Percentiles rank a stretch among this genome's conserved stretches.
phyloP scores from a whole-genome alignment of 2,329 filamentous ascomycete genomes.

The Coleophoma eucalyptorum region DNA sequence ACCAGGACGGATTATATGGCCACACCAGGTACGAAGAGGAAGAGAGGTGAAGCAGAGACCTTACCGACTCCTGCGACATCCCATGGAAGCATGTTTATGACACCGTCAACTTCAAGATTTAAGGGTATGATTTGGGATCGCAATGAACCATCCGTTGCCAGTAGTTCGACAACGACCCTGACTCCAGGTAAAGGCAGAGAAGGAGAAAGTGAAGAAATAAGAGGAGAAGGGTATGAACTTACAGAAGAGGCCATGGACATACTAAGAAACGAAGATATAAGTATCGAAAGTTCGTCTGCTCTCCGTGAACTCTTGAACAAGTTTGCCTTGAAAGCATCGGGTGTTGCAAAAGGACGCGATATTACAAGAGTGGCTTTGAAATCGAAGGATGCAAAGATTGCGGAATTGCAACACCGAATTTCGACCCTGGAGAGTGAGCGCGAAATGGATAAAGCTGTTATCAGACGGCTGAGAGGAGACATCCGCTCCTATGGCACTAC shows the following conservation, averaged over 20 bases:
- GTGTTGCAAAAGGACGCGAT: conserved; percentile 62
- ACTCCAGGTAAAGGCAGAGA: conserved; percentile 10
- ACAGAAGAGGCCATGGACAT: conserved; percentile 45
- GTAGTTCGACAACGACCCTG: conserved; percentile 19
- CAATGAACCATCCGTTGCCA: conserved; percentile 13
- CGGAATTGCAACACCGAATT: conserved; percentile 65
- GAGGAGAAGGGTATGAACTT: conserved; percentile 29
- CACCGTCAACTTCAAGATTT: conserved; percentile 8
- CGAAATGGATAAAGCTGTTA: conserved; percentile 45
- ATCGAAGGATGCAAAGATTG: conserved; percentile 60
- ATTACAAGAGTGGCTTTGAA: conserved; percentile 58
- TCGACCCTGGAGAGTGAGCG: conserved; percentile 48
- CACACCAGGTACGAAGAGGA: conserved; percentile 24
- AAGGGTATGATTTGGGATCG: conserved; percentile 18
- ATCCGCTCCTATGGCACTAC: neutral
- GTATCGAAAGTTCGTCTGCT: conserved; percentile 28
- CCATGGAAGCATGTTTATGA: conserved; percentile 12
- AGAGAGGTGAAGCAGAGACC: conserved; percentile 13
- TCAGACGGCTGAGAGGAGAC: conserved; percentile 17
- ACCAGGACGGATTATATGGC: conserved; percentile 11
- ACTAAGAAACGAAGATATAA: conserved; percentile 39
- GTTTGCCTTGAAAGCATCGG: conserved; percentile 55
- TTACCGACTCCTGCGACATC: conserved; percentile 22
- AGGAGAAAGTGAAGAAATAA: conserved; percentile 13
- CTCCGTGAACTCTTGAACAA: conserved; percentile 45